Evolutionary conservation across 768 basidiomycete species (phyloP).

Genomic region (Termitomyces sp.): DNA sequence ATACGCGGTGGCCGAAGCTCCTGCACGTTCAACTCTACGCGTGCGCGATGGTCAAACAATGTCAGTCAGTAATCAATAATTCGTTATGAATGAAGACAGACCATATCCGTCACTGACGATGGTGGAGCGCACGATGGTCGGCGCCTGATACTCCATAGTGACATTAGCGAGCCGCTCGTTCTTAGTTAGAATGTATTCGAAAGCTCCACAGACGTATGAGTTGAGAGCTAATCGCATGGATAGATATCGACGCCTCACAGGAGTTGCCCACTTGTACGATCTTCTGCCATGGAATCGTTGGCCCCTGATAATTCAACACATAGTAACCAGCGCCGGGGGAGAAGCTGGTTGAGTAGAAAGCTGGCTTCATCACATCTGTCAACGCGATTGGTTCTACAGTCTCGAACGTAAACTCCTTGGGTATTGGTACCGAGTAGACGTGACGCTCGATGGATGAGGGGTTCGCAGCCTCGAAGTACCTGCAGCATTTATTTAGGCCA

Average conservation of each 20-base stretch:
- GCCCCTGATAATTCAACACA: conserved; percentile 75
- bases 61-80: conserved; percentile 10
- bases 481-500: conserved; percentile 28
- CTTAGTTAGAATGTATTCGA: conserved; percentile 63
- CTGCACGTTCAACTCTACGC: conserved; percentile 79
- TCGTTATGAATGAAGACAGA: conserved; percentile 29
- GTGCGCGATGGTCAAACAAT: conserved; percentile 15
- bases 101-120: conserved; percentile 82
- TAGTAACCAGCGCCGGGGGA: conserved; percentile 88
- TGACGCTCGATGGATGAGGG: conserved; percentile 82
- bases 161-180: conserved; percentile 67
- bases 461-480: conserved; percentile 87
- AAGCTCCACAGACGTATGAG: conserved; percentile 36
- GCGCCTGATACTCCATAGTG: conserved; percentile 65
- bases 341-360: conserved; percentile 68
- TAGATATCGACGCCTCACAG: conserved; percentile 23
- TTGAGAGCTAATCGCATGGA: background rate
- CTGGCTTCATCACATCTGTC: conserved; percentile 50
- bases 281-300: conserved; percentile 84
- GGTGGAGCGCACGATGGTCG: conserved; percentile 67
- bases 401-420: conserved; percentile 38
- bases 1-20: conserved; percentile 90
- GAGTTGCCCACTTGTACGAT: conserved; percentile 53
- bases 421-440: conserved; percentile 77
- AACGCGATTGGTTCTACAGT: conserved; percentile 41